Percentiles rank a stretch among this genome's conserved stretches.
These are phyloP conservation scores for Citrus hindsii DNA, from an alignment of 345 rosid genomes.

Conservation along the genomic window DNA sequence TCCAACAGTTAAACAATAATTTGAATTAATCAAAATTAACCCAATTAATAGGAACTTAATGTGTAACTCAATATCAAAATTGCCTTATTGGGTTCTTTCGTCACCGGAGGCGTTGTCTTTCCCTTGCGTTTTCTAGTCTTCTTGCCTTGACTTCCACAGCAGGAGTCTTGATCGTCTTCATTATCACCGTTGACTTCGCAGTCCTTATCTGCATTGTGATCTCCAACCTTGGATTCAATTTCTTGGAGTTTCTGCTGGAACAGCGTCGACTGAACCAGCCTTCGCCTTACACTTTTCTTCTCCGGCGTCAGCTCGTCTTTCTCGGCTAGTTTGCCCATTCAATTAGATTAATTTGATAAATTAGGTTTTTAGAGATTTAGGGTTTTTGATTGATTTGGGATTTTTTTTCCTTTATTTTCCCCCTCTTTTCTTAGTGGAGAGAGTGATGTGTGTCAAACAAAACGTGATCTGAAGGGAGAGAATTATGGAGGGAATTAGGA, in stretches of 20 bases:
- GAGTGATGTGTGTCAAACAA: neutral
- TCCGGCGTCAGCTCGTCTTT: constrained; percentile 20
- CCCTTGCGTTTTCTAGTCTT: constrained; percentile 45
- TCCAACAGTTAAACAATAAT: neutral
- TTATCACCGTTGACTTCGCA: constrained; percentile 16
- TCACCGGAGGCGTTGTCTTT: constrained; percentile 38
- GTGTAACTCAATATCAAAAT: neutral
- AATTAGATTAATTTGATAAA: neutral
- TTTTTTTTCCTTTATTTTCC: neutral
- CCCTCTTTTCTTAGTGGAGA: no score
- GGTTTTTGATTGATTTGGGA: neutral
- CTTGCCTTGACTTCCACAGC: constrained; percentile 59
- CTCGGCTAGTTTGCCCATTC: constrained; percentile 4
- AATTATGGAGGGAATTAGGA: constrained; percentile 12
- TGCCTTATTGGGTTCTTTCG: constrained; percentile 52
- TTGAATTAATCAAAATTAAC: neutral
- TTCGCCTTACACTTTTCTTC: constrained; percentile 48
- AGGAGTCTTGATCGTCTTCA: constrained; percentile 22
- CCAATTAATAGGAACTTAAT: neutral
- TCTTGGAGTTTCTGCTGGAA: constrained; percentile 46
- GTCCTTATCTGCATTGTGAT: constrained; percentile 21
- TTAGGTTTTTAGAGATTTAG: constrained; percentile 15
- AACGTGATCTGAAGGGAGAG: neutral
- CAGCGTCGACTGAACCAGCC: constrained; percentile 76
- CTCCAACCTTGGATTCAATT: constrained; percentile 26